These are phyloP conservation scores for Globisporangium iwayamae DNA, from an alignment of 352 stramenopile genomes.

Conservation along the genomic window DNA sequence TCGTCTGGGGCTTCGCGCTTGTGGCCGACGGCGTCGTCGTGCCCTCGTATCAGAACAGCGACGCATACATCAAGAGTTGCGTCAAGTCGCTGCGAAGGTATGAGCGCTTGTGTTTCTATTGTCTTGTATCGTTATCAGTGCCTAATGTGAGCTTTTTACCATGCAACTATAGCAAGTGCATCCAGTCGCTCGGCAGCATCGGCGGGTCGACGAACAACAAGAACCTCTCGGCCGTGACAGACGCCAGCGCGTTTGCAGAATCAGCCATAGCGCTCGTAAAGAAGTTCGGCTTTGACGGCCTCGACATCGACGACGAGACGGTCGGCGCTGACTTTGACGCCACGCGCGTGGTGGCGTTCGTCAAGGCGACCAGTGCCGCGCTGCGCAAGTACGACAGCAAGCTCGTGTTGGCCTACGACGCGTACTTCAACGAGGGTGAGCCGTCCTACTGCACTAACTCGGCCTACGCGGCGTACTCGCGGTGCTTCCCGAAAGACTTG, in stretches of 20 bases:
- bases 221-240: slow-evolving; percentile 41
- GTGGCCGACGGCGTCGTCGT: slow-evolving; percentile 46
- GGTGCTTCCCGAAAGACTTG: slow-evolving; percentile 56
- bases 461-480: slow-evolving; percentile 34
- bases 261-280: slow-evolving; percentile 44
- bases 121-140: not conserved
- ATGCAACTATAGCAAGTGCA: slow-evolving; percentile 39
- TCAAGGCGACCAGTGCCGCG: slow-evolving; percentile 44
- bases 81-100: slow-evolving; percentile 48
- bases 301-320: slow-evolving; percentile 77
- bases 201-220: slow-evolving; percentile 73
- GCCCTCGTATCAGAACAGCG: slow-evolving; percentile 55
- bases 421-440: slow-evolving; percentile 57
- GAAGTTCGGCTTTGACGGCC: slow-evolving; percentile 67
- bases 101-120: not conserved
- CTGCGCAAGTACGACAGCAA: slow-evolving; percentile 28
- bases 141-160: not conserved
- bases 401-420: slow-evolving; percentile 68
- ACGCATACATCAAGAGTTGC: slow-evolving; percentile 51
- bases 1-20: slow-evolving; percentile 74
- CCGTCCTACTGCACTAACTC: slow-evolving; percentile 24
- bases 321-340: slow-evolving; percentile 56
- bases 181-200: slow-evolving; percentile 54
- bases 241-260: slow-evolving; percentile 42
- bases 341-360: slow-evolving; percentile 35